phyloP scores from a whole-genome alignment of 2,329 filamentous ascomycete genomes.

The Stylonectria norvegica region DNA sequence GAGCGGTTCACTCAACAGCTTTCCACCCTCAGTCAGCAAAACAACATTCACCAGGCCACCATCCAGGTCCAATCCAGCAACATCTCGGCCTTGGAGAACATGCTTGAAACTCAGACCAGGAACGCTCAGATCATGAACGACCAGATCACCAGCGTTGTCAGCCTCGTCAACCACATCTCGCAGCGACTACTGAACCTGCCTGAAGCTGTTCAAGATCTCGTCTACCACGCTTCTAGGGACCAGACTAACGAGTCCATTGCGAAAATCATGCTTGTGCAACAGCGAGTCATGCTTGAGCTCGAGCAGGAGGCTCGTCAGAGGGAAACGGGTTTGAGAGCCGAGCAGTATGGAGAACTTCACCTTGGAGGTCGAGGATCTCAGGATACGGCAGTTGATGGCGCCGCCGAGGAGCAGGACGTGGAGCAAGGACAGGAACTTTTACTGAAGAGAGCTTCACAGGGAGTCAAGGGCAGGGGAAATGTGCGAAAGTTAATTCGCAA shows the following conservation, averaged over 20 bases:
- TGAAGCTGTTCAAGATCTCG: slow-evolving; percentile 21
- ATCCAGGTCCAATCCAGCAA: slow-evolving; percentile 7
- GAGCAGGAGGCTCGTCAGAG: slow-evolving; percentile 4
- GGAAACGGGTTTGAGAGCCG: not conserved
- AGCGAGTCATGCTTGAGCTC: slow-evolving; percentile 17
- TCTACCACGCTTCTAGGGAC: too few relatives aligned
- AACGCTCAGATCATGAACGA: slow-evolving; percentile 20
- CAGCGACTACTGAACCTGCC: slow-evolving; percentile 25
- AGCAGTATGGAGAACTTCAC: too few relatives aligned
- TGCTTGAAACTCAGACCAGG: slow-evolving; percentile 18
- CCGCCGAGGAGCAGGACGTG: too few relatives aligned
- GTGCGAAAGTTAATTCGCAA: not conserved
- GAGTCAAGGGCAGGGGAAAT: not conserved
- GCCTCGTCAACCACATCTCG: slow-evolving; percentile 24
- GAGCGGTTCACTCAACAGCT: too few relatives aligned
- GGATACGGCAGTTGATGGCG: too few relatives aligned
- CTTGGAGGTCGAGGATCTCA: slow-evolving; percentile 4
- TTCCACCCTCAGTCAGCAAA: slow-evolving; percentile 18
- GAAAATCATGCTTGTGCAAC: slow-evolving; percentile 20
- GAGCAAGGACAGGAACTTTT: too few relatives aligned
- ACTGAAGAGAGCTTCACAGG: not conserved
- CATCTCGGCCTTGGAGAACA: slow-evolving; percentile 14
- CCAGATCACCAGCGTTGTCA: slow-evolving; percentile 17
- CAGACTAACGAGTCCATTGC: slow-evolving; percentile 19
- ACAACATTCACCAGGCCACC: slow-evolving; percentile 9